Percentiles rank a stretch among this genome's conserved stretches.
These are phyloP conservation scores for Sugiyamaella grinbergsii DNA, from an alignment of 1,139 yeast species.

Conservation along the genomic window DNA sequence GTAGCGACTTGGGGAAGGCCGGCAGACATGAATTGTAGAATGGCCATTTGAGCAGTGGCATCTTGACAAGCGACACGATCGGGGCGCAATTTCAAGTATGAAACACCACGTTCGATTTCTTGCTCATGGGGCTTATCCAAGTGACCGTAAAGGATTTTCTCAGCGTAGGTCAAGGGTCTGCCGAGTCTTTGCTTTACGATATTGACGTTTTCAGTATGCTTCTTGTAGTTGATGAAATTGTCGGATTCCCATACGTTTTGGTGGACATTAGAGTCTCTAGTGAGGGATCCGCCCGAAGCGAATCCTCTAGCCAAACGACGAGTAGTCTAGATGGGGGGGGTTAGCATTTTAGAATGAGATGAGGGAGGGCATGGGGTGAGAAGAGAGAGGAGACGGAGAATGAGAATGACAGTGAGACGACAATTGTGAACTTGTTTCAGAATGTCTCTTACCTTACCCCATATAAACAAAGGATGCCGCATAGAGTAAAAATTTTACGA, in stretches of 20 bases:
- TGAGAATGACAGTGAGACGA: too few species aligned
- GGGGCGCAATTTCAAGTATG: slow-evolving; percentile 95
- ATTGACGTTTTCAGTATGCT: slow-evolving; percentile 69
- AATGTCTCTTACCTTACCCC: too few species aligned
- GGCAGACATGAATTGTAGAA: slow-evolving; percentile 97
- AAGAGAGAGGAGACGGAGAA: not conserved
- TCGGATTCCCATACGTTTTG: slow-evolving; percentile 87
- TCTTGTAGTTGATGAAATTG: slow-evolving; percentile 60
- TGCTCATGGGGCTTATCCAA: slow-evolving; percentile 94
- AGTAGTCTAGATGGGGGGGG: not conserved
- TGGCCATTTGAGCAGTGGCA: slow-evolving; percentile 99
- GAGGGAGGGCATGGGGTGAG: not conserved
- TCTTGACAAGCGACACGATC: slow-evolving; percentile 99
- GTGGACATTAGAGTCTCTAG: slow-evolving; percentile 89
- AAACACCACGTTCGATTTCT: slow-evolving; percentile 93
- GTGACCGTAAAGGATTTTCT: slow-evolving; percentile 94
- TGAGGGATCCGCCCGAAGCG: slow-evolving; percentile 61
- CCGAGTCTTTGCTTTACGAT: slow-evolving; percentile 84
- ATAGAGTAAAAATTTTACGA: too few species aligned
- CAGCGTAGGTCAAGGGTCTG: slow-evolving; percentile 97
- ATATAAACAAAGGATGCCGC: too few species aligned
- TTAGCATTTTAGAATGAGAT: not conserved
- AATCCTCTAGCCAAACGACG: slow-evolving; percentile 19
- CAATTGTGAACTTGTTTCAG: too few species aligned
- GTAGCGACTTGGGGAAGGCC: slow-evolving; percentile 93